These are phyloP conservation scores for Bruguiera hainesii DNA, from an alignment of 441 rosid genomes.

Conservation along the genomic window DNA sequence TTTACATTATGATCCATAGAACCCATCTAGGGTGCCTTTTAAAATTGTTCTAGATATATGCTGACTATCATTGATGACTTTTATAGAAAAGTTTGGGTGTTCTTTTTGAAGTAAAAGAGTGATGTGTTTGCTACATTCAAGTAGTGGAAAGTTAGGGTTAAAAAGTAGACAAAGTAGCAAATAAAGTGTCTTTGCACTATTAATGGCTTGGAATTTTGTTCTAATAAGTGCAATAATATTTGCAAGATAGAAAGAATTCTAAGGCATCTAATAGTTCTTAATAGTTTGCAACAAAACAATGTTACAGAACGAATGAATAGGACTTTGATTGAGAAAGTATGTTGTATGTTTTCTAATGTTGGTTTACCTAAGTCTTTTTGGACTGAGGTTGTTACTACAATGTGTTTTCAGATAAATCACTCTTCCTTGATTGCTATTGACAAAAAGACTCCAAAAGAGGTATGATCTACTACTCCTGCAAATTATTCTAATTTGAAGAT, in stretches of 20 bases:
- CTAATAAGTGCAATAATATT: background rate
- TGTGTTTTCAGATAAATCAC: background rate
- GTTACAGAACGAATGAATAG: background rate
- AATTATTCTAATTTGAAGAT: background rate
- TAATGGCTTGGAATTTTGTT: background rate
- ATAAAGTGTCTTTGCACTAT: background rate
- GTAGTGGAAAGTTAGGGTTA: background rate
- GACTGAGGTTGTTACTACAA: background rate
- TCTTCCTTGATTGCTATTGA: background rate
- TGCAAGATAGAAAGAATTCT: background rate
- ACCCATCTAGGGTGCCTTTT: background rate
- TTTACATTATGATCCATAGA: constrained; percentile 2
- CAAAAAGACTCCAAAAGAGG: background rate
- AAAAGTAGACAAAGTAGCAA: background rate
- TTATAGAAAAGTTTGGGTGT: constrained; percentile 1
- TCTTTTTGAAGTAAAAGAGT: background rate
- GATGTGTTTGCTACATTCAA: background rate
- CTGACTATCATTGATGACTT: background rate
- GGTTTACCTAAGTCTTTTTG: background rate
- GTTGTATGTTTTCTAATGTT: background rate
- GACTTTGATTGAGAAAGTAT: background rate
- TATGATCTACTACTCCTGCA: background rate
- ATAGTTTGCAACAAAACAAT: background rate
- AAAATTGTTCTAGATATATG: background rate
- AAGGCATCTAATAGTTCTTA: background rate